Conservation (phyloP, 2,329 filamentous ascomycete species). For the Xenoacremonium recifei region DNA sequence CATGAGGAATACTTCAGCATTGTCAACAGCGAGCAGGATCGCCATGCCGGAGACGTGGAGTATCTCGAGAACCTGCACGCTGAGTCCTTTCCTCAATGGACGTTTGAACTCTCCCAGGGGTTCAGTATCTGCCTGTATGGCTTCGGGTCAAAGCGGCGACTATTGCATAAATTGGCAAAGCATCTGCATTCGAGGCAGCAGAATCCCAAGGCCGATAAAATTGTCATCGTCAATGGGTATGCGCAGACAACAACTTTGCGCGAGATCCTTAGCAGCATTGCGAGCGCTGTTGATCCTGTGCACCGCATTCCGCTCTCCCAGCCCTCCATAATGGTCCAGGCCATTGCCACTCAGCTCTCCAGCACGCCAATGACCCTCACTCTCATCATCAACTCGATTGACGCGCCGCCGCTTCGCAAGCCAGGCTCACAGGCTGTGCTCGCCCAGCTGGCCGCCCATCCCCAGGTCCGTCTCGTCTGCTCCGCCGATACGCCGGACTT, state of each 20-base stretch:
- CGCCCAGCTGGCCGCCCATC: conserved; percentile 72
- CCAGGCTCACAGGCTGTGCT: conserved; percentile 68
- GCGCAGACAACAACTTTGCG: conserved; percentile 62
- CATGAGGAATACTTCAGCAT: conserved; percentile 86
- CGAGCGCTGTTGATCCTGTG: conserved; percentile 55
- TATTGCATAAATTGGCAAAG: conserved; percentile 74
- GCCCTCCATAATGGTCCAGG: conserved; percentile 65
- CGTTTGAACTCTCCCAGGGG: conserved; percentile 80
- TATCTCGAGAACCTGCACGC: conserved; percentile 74
- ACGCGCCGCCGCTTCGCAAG: conserved; percentile 74
- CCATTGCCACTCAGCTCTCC: conserved; percentile 60
- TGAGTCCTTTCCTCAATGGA: conserved; percentile 86
- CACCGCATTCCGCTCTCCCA: conserved; percentile 57
- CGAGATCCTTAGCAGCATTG: conserved; percentile 69
- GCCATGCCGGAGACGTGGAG: conserved; percentile 66
- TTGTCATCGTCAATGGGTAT: conserved; percentile 89
- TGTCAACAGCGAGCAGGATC: conserved; percentile 62
- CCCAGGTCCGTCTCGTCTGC: conserved; percentile 69
- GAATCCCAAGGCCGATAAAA: conserved; percentile 39
- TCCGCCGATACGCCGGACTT: conserved; percentile 90
- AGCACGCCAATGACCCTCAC: conserved; percentile 49
- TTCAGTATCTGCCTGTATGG: conserved; percentile 93
- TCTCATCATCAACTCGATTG: conserved; percentile 82
- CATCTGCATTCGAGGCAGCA: conserved; percentile 50
- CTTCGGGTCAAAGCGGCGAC: conserved; percentile 80